phyloP scores from a whole-genome alignment of 1,284 basidiomycete species.

The Boletus hoseneyae region DNA sequence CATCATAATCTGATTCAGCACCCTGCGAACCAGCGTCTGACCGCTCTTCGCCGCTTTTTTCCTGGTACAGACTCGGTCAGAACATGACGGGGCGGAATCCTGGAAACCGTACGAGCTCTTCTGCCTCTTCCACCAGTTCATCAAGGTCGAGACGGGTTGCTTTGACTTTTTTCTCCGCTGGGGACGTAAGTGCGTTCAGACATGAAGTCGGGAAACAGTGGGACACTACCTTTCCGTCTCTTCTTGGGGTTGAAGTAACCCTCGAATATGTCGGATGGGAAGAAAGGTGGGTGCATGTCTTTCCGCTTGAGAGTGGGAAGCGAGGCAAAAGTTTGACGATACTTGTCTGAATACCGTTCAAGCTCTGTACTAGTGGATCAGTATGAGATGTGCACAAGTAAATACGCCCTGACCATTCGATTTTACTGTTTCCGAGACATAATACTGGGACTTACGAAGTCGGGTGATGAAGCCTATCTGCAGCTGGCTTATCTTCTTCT shows the following conservation, averaged over 20 bases:
- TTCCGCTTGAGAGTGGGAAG: conserved; percentile 65
- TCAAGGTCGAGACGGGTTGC: conserved; percentile 59
- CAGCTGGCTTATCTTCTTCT: conserved; percentile 58
- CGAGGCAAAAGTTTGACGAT: conserved; percentile 55
- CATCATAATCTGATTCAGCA: conserved; percentile 71
- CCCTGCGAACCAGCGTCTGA: conserved; percentile 63
- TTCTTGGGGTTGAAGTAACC: conserved; percentile 72
- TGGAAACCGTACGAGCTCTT: conserved; percentile 48
- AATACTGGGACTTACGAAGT: conserved; percentile 65
- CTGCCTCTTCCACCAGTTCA: conserved; percentile 60
- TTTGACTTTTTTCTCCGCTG: conserved; percentile 36
- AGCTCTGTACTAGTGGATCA: conserved; percentile 45
- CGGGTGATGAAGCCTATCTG: conserved; percentile 65
- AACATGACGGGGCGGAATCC: background rate
- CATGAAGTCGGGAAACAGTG: background rate
- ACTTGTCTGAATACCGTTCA: conserved; percentile 77
- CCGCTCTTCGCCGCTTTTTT: conserved; percentile 61
- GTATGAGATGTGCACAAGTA: background rate
- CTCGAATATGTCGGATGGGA: conserved; percentile 72
- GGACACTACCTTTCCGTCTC: conserved; percentile 47
- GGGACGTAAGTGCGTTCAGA: background rate
- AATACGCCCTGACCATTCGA: conserved; percentile 47
- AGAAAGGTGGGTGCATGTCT: conserved; percentile 70
- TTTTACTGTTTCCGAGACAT: conserved; percentile 66
- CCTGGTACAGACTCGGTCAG: conserved; percentile 36